Evolutionary conservation across 139 green algal species (phyloP), one percentile per base, ranked within the genome.

Genomic region (Gonium pectorale): DNA sequence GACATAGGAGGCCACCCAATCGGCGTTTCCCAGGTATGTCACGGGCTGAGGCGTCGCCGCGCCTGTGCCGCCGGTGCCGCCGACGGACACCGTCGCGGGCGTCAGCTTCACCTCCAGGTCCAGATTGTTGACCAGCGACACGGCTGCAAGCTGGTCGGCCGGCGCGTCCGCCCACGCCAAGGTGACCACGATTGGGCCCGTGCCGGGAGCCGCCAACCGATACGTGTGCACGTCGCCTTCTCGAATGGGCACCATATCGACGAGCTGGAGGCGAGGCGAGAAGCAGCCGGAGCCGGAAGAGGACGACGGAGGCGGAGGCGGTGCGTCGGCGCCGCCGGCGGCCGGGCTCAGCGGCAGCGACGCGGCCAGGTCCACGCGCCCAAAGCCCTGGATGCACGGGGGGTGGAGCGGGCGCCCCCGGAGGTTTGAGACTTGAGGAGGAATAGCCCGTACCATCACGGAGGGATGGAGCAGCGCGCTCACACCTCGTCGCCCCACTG

Each of bases 51-150:
- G n/a, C n/a, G n/a, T 17, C 3, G 21, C 15, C 5, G 13, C 51
- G 33, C 49, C 21, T 1, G 49, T 24, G 33, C 33, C 49, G 49
- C 71, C 22, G 49, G 31, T 44, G 37, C 66, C 22, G 38, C 37
- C 13, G 38, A 8, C 0, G 38, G 37, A 26, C 29, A 5, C 27
- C 4, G 35, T 29, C 15, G 3, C 3, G 3, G 51, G 51, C 24
- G 35, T 37, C 2, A 67, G 11, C 52, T 15, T 3, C 54, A 87
- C 86, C 31, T 79, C 77, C n/a, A 98, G 92, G 75, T 98, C 95
- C 29, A 98, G 89, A 82, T 98, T 89, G 73, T 98, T 97, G 19
- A 98, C 92, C 26, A 98, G 91, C 41, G 75, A 59, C 26, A 72
- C n/a, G 33, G 1, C 29, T 0, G 59, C n/a, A 40, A 71, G 5